Evolutionary conservation across 164 flowering plant genomes (phyloP).

Genomic region (Stephania japonica): DNA sequence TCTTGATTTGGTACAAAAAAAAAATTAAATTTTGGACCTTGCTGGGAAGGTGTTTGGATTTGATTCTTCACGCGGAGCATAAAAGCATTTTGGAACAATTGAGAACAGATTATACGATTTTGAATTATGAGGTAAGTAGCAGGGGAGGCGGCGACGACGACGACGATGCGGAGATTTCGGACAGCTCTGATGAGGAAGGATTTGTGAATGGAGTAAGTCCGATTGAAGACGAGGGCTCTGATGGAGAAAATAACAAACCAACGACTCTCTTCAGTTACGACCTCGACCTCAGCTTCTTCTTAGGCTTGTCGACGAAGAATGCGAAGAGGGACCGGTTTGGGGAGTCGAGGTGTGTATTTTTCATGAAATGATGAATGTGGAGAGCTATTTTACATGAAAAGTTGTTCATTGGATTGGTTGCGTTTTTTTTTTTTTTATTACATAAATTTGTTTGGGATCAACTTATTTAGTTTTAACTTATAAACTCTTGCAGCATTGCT

Average conservation of each 20-base stretch:
- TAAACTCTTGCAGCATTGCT: conserved; percentile 39
- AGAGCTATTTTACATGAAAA: background rate
- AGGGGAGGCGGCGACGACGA: conserved; percentile 4
- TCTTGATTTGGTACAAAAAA: background rate
- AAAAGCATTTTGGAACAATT: conserved; percentile 74
- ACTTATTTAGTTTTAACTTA: background rate
- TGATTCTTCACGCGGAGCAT: conserved; percentile 89
- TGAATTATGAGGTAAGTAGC: conserved; percentile 18
- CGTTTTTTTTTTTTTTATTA: background rate
- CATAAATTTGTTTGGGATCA: conserved; percentile 6
- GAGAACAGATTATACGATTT: conserved; percentile 50
- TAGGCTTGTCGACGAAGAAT: conserved; percentile 26
- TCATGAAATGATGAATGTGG: background rate
- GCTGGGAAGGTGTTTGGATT: conserved; percentile 66
- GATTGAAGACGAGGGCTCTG: conserved; percentile 11
- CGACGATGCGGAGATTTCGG: conserved; percentile 6
- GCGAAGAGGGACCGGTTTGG: conserved; percentile 13
- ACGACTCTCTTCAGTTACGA: conserved; percentile 23
- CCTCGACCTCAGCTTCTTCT: conserved; percentile 32
- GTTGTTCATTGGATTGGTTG: background rate
- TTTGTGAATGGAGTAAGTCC: conserved; percentile 18
- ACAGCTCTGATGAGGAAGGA: conserved; percentile 16
- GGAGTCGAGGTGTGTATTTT: conserved; percentile 38
- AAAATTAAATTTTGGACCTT: background rate
- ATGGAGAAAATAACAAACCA: conserved; percentile 13